These are phyloP conservation scores for Starmerella bacillaris DNA, from an alignment of 805 yeast species.

Conservation along the genomic window DNA sequence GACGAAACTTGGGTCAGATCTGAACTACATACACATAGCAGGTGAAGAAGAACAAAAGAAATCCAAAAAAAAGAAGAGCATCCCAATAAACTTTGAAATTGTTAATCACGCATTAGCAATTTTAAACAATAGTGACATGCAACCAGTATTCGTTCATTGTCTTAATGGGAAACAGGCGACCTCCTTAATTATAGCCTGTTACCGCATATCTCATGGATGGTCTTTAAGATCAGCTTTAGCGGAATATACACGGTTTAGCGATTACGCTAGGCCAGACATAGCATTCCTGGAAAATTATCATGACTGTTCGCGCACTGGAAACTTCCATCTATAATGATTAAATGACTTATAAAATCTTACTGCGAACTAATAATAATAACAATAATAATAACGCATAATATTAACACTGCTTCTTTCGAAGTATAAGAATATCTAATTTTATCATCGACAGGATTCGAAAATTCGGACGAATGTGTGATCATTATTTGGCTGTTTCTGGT, in stretches of 20 bases:
- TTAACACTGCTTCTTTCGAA: no score
- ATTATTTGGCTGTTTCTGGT: no score
- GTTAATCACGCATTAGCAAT: conserved; percentile 41
- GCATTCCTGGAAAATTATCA: conserved; percentile 60
- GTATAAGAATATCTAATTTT: no score
- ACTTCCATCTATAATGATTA: no score
- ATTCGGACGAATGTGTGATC: no score
- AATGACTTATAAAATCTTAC: no score
- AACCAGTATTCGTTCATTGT: conserved; percentile 74
- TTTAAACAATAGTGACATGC: conserved; percentile 37
- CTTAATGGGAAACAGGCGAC: conserved; percentile 79
- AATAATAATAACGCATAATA: no score
- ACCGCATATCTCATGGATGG: conserved; percentile 74
- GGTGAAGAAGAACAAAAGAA: conserved; percentile 33
- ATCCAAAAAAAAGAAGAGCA: conserved; percentile 27
- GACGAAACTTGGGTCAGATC: conserved; percentile 31
- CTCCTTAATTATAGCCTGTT: conserved; percentile 66
- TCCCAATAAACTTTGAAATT: conserved; percentile 53
- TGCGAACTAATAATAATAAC: no score
- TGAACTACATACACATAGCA: conserved; percentile 49
- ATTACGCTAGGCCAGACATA: conserved; percentile 67
- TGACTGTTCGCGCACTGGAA: no score
- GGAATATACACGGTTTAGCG: conserved; percentile 63
- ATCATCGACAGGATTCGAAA: no score
- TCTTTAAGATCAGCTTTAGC: conserved; percentile 69